Conservation (phyloP, 2,329 filamentous ascomycete species). For the Diaporthe capsici region DNA sequence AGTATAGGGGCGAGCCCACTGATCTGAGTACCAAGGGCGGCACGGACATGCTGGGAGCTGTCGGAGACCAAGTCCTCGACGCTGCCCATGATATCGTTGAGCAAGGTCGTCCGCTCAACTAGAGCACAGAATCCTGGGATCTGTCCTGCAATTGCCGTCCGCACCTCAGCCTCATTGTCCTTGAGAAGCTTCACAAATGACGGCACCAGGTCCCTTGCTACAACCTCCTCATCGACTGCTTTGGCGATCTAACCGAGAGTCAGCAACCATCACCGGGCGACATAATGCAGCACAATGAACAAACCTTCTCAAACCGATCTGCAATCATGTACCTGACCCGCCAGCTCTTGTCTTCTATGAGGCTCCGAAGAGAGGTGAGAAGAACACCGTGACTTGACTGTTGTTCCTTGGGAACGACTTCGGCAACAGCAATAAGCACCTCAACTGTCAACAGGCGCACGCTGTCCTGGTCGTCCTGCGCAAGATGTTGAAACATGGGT, state of each 20-base stretch:
- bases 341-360: constrained; percentile 99
- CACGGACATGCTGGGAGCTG: constrained; percentile 95
- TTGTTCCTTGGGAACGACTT: constrained; percentile 97
- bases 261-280: constrained; percentile 1
- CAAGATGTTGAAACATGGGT: constrained; percentile 96
- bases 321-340: constrained; percentile 99
- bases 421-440: constrained; percentile 94
- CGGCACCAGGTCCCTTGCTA: constrained; percentile 92
- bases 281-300: constrained; percentile 30
- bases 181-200: constrained; percentile 98
- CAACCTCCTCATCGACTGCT: constrained; percentile 96
- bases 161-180: constrained; percentile 97
- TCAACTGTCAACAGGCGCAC: constrained; percentile 96
- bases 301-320: constrained; percentile 96
- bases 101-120: constrained; percentile 87
- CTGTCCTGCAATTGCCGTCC: constrained; percentile 96
- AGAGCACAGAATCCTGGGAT: constrained; percentile 97
- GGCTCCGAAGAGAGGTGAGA: constrained; percentile 87
- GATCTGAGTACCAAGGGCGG: constrained; percentile 95
- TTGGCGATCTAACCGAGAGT: constrained; percentile 83
- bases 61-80: constrained; percentile 97
- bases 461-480: constrained; percentile 97
- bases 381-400: constrained; percentile 96
- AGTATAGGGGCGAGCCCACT: constrained; percentile 96
- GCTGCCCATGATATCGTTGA: constrained; percentile 96